Evolutionary conservation across 306 rosid species (phyloP).

Genomic region (Vigna hirtella): DNA sequence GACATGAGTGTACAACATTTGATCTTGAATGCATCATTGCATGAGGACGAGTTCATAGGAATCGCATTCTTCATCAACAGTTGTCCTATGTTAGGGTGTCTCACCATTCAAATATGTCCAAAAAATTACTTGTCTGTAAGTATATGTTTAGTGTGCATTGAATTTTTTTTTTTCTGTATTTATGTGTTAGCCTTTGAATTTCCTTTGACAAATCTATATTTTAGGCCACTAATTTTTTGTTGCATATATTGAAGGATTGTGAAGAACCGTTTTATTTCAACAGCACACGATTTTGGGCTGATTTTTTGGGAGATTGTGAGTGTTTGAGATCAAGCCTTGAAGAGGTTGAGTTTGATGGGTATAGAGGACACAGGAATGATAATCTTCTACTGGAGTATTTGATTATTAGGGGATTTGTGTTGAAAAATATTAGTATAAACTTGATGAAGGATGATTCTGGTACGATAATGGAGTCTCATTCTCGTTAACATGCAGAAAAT

Average conservation of each 20-base stretch:
- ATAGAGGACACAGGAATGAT: not conserved
- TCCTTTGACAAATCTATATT: not conserved
- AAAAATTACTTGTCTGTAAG: constrained; percentile 40
- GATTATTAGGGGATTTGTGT: not conserved
- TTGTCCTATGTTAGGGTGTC: constrained; percentile 45
- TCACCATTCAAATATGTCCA: constrained; percentile 45
- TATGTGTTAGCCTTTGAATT: not conserved
- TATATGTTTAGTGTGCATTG: not conserved
- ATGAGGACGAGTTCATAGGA: constrained; percentile 48
- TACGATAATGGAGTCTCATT: not conserved
- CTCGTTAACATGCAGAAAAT: not conserved
- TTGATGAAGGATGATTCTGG: not conserved
- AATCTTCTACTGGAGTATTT: not conserved
- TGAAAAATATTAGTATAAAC: constrained; percentile 8
- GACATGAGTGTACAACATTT: constrained; percentile 46
- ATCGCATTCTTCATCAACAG: constrained; percentile 54
- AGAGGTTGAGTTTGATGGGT: constrained; percentile 33
- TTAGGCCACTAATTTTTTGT: not conserved
- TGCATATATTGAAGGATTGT: constrained; percentile 34
- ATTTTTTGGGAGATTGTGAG: not conserved
- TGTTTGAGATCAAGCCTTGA: constrained; percentile 12
- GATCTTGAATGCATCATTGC: constrained; percentile 49
- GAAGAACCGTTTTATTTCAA: not conserved
- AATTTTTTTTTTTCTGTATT: not conserved
- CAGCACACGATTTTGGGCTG: not conserved